phyloP scores from a whole-genome alignment of 2,329 filamentous ascomycete genomes.

The Ascochyta lentis region DNA sequence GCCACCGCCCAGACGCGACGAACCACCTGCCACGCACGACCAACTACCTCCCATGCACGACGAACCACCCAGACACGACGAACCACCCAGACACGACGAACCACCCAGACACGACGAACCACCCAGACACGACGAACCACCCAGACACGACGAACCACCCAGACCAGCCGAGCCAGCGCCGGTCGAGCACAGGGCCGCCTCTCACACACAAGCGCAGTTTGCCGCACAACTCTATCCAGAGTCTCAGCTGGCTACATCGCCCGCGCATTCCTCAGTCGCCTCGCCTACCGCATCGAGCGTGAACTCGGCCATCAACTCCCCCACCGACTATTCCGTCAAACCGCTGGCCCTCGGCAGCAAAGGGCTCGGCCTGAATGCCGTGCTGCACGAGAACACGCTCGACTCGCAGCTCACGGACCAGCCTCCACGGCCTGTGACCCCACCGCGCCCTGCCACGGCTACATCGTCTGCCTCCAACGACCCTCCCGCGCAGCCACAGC shows the following conservation, averaged over 20 bases:
- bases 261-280: slow-evolving; percentile 33
- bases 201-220: slow-evolving; percentile 17
- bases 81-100: too few relatives aligned
- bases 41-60: too few relatives aligned
- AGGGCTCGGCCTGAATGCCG: slow-evolving; percentile 34
- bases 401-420: slow-evolving; percentile 19
- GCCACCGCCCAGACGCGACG: slow-evolving; percentile 27
- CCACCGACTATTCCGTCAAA: slow-evolving; percentile 44
- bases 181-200: slow-evolving; percentile 29
- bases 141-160: slow-evolving; percentile 34
- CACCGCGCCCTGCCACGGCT: slow-evolving; percentile 2
- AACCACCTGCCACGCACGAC: too few relatives aligned
- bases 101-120: too few relatives aligned
- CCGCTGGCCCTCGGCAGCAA: slow-evolving; percentile 33
- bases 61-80: too few relatives aligned
- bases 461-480: slow-evolving; percentile 15
- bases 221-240: slow-evolving; percentile 32
- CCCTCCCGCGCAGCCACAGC: slow-evolving; percentile 39
- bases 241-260: slow-evolving; percentile 41
- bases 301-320: slow-evolving; percentile 38
- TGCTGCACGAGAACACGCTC: slow-evolving; percentile 24
- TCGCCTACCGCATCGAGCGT: slow-evolving; percentile 30
- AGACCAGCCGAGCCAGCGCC: slow-evolving; percentile 25
- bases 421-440: slow-evolving; percentile 20
- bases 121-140: slow-evolving; percentile 34